phyloP scores from a whole-genome alignment of 208 protist genomes.

The Naegleria fowleri region DNA sequence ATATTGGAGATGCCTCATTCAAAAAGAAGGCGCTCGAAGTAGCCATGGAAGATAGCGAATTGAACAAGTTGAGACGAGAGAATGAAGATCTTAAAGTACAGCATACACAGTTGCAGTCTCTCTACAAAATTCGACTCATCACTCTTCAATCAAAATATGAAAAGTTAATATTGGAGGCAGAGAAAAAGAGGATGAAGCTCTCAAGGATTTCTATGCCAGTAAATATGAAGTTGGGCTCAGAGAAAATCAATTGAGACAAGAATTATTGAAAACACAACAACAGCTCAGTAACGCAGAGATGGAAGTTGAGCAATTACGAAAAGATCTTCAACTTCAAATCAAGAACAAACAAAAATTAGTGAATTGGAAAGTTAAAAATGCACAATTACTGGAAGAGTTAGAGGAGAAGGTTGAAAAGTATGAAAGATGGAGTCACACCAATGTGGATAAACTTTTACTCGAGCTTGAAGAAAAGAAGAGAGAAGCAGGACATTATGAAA shows the following conservation, averaged over 20 bases:
- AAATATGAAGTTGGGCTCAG: conserved; percentile 36
- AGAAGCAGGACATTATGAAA: not conserved
- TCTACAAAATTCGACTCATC: not conserved
- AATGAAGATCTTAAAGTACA: conserved; percentile 40
- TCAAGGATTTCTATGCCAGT: conserved; percentile 32
- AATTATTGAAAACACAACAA: conserved; percentile 41
- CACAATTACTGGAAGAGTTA: conserved; percentile 44
- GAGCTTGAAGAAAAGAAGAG: conserved; percentile 46
- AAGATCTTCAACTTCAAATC: conserved; percentile 45
- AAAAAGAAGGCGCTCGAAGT: conserved; percentile 44
- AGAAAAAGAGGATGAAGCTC: conserved; percentile 33
- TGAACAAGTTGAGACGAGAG: conserved; percentile 37
- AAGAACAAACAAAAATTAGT: conserved; percentile 50
- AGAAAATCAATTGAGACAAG: conserved; percentile 33
- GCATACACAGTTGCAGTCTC: conserved; percentile 32
- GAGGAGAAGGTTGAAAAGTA: conserved; percentile 39
- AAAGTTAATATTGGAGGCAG: conserved; percentile 28
- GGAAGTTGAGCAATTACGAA: conserved; percentile 43
- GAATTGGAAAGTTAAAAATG: conserved; percentile 46
- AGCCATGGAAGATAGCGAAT: conserved; percentile 42
- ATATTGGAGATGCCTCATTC: conserved; percentile 34
- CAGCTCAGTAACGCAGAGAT: conserved; percentile 41
- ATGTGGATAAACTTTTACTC: conserved; percentile 43
- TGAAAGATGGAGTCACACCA: conserved; percentile 39
- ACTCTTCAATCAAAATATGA: conserved; percentile 4